Evolutionary conservation across 2,329 filamentous ascomycete species (phyloP), one percentile per base, ranked within the genome.

Genomic region (Aspergillaceae sp.): DNA sequence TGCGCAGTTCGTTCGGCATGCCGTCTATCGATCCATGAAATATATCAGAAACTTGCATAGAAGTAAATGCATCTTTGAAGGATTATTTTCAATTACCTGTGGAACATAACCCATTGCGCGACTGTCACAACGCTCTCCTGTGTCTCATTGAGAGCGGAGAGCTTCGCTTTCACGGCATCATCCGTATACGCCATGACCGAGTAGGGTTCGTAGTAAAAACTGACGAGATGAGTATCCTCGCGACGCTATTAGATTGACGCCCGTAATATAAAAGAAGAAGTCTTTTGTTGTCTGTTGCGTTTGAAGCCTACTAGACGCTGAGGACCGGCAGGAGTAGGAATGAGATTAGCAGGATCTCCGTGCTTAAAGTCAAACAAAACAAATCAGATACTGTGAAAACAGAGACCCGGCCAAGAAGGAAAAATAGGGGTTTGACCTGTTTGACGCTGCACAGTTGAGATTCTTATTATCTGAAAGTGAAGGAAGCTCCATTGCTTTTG

Each of bases 81-180:
- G 35, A 33, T 37, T 29, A 34, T 41, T 40, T 47, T 41, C 37
- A 48, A 54, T 56, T 82, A 94, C 89, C 89, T 85, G 71, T 98
- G 91, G 66, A 98, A 98, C 85, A 98, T 94, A 51, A 98, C 92
- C 94, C 94, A 98, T 82, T 97, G 91, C 48, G 92, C 89, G 51
- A 94, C 90, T 33, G 87, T 91, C 50, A 94, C 82, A 62, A 98
- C 97, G 70, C 89, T 94, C 65, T 98, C 92, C 66, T 98, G 91
- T 7, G 89, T 94, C 71, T 98, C 94, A 69, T 95, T 96, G 51
- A 98, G 79, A 37, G 89, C 87, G 30, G 90, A 94, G 45, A 98
- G 83, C 74, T 96, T 96, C 45, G 91, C 88, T 66, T 90, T 82
- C 46, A 98, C 89, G 41, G 89, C 87, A 72, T 98, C 92, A 69